Evolutionary conservation across 805 yeast species (phyloP).

Genomic region (Maudiozyma serrabonitensis): DNA sequence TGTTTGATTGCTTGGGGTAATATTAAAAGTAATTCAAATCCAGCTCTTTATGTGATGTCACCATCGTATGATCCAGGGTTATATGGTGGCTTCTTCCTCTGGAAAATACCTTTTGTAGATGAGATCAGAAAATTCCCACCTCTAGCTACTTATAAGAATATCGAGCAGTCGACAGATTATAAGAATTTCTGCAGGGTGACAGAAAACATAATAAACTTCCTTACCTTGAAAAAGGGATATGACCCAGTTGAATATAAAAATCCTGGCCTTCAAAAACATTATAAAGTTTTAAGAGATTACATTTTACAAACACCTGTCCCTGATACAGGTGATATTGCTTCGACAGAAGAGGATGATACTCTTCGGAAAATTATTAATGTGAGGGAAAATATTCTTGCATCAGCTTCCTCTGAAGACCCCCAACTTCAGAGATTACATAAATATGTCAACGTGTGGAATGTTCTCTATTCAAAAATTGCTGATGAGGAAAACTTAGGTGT

Average conservation of each 20-base stretch:
- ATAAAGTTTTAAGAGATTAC: constrained; percentile 51
- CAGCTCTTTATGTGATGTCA: constrained; percentile 47
- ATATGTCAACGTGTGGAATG: constrained; percentile 29
- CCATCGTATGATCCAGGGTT: constrained; percentile 35
- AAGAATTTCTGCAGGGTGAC: constrained; percentile 18
- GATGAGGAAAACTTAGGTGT: neutral
- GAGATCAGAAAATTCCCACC: constrained; percentile 61
- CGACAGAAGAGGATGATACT: constrained; percentile 29
- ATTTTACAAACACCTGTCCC: constrained; percentile 42
- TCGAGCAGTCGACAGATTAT: constrained; percentile 9
- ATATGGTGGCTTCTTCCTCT: constrained; percentile 63
- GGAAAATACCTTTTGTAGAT: constrained; percentile 63
- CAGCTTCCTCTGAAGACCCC: constrained; percentile 18
- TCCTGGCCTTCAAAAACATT: constrained; percentile 61
- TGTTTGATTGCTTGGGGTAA: constrained; percentile 72
- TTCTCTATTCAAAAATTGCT: constrained; percentile 15
- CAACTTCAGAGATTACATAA: constrained; percentile 15
- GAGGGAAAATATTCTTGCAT: constrained; percentile 21
- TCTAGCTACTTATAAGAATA: constrained; percentile 5
- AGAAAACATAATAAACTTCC: constrained; percentile 29
- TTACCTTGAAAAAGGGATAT: constrained; percentile 40
- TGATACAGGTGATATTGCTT: constrained; percentile 8
- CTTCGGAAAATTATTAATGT: constrained; percentile 23
- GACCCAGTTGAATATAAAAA: constrained; percentile 50
- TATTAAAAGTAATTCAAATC: constrained; percentile 41